Conservation (phyloP, 805 yeast genomes). For the Ogataea neopini region DNA sequence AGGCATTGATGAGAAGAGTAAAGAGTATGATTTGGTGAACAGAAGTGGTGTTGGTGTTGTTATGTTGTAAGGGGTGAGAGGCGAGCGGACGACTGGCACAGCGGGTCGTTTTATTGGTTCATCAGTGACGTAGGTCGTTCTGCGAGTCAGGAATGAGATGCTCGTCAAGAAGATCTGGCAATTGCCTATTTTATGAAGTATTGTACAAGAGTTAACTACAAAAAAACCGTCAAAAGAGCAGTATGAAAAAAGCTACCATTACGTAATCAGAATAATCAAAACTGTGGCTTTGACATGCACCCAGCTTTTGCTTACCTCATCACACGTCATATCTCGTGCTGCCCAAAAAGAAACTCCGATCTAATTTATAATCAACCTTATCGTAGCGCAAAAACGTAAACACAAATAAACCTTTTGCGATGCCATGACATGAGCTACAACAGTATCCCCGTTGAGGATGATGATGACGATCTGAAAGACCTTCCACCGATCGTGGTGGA, state of each 20-base stretch:
- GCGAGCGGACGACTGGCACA: background rate
- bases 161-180: too few relatives aligned
- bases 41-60: slow-evolving; percentile 91
- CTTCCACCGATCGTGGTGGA: slow-evolving; percentile 37
- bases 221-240: too few relatives aligned
- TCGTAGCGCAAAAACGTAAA: background rate
- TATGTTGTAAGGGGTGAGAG: slow-evolving; percentile 44
- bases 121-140: too few relatives aligned
- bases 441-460: background rate
- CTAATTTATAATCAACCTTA: background rate
- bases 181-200: too few relatives aligned
- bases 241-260: too few relatives aligned
- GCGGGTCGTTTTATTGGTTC: background rate
- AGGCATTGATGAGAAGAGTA: slow-evolving; percentile 63
- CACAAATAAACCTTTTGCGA: background rate
- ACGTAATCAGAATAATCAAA: background rate
- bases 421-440: background rate
- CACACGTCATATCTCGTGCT: slow-evolving; percentile 1
- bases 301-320: background rate
- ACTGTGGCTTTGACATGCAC: slow-evolving; percentile 1
- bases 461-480: slow-evolving; percentile 28
- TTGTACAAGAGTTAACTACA: too few relatives aligned
- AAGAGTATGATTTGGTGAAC: slow-evolving; percentile 50
- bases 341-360: background rate
- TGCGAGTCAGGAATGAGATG: too few relatives aligned